A percentile compares a stretch with the other conserved stretches of the same genome.
phyloP scores from a whole-genome alignment of 169 alveolate species.

The Plasmodium knowlesi region DNA sequence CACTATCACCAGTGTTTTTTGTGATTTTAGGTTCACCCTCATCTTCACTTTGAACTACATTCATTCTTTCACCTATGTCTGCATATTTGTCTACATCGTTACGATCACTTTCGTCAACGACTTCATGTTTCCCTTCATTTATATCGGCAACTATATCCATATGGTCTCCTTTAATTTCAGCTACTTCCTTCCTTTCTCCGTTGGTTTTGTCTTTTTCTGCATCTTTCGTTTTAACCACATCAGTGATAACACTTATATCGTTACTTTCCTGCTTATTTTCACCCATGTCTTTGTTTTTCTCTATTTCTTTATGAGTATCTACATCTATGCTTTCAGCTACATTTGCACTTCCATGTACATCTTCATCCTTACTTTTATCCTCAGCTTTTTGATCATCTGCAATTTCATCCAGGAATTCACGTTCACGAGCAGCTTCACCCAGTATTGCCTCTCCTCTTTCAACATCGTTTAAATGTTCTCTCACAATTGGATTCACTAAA shows the following conservation, averaged over 20 bases:
- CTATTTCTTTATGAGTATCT: background rate
- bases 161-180: background rate
- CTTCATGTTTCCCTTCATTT: background rate
- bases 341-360: background rate
- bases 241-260: background rate
- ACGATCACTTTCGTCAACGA: background rate
- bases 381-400: background rate
- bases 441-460: too few relatives aligned
- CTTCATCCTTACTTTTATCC: background rate
- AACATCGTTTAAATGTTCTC: background rate
- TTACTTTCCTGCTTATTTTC: background rate
- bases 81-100: background rate
- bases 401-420: background rate
- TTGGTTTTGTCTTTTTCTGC: background rate
- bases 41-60: background rate
- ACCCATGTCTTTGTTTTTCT: background rate
- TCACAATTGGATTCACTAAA: background rate
- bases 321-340: background rate
- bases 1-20: background rate
- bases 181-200: background rate
- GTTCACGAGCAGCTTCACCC: background rate
- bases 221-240: background rate
- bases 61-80: background rate
- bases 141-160: background rate
- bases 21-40: background rate